Evolutionary conservation across 2,329 filamentous ascomycete species (phyloP).

Genomic region (Fusarium temperatum): DNA sequence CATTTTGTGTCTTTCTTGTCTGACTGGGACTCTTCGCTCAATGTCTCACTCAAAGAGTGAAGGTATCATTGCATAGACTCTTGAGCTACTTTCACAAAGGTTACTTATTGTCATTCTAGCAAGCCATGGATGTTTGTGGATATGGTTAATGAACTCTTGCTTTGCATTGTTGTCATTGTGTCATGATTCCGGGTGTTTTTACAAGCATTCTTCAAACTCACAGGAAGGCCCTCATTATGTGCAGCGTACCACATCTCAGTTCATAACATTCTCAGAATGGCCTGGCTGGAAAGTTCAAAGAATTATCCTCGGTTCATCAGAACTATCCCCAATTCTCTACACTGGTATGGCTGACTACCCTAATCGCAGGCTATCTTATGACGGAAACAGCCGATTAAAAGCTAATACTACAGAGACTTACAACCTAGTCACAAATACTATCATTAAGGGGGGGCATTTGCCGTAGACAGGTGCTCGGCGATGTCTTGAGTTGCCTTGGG

Average conservation of each 20-base stretch:
- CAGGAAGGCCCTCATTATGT: neutral
- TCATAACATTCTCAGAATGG: neutral
- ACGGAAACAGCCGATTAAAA: too few relatives aligned
- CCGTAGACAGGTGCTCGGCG: neutral
- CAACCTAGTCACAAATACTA: too few relatives aligned
- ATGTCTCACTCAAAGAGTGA: too few relatives aligned
- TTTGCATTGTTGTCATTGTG: neutral
- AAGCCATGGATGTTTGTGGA: neutral
- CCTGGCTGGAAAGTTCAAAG: neutral
- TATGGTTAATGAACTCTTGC: too few relatives aligned
- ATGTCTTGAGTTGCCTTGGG: too few relatives aligned
- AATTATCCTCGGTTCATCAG: too few relatives aligned
- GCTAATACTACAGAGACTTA: neutral
- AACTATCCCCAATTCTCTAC: neutral
- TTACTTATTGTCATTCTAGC: accelerated
- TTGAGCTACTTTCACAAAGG: accelerated
- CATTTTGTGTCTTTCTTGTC: neutral
- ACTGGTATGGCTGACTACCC: too few relatives aligned
- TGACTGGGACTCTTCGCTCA: neutral
- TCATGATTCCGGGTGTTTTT: neutral
- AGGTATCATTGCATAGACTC: accelerated
- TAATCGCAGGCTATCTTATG: neutral
- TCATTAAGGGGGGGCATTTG: accelerated
- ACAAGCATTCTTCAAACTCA: too few relatives aligned
- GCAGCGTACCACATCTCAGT: neutral